Conservation (phyloP, 139 green algal species). For the Pleodorina starrii region DNA sequence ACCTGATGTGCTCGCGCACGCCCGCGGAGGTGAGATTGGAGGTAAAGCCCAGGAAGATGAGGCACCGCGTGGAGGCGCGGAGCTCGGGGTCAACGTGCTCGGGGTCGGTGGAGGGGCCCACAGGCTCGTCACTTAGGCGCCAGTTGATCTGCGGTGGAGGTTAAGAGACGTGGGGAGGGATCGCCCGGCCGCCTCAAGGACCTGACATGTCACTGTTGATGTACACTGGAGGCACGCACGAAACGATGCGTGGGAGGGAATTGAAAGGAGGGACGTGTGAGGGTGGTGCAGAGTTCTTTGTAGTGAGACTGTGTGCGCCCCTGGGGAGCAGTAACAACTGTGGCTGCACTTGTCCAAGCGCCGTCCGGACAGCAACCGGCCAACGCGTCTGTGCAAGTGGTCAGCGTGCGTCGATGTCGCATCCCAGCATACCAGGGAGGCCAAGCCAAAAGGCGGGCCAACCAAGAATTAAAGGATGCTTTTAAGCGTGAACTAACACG, state of each 20-base stretch:
- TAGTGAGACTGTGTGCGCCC: too few relatives aligned
- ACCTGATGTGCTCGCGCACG: constrained; percentile 89
- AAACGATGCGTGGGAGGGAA: too few relatives aligned
- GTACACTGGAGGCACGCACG: too few relatives aligned
- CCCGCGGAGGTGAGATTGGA: constrained; percentile 95
- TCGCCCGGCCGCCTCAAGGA: too few relatives aligned
- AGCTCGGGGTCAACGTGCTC: constrained; percentile 64
- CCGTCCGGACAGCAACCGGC: constrained; percentile 2
- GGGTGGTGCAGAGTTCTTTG: too few relatives aligned
- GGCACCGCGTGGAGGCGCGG: constrained; percentile 62
- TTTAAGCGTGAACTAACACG: too few relatives aligned
- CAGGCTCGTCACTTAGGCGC: constrained; percentile 88
- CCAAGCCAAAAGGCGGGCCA: not conserved
- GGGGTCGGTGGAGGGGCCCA: constrained; percentile 60
- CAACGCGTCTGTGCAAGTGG: not conserved
- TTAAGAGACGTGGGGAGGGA: too few relatives aligned
- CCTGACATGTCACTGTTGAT: too few relatives aligned
- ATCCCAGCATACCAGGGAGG: constrained; percentile 36
- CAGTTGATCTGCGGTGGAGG: constrained; percentile 90
- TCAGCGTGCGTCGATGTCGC: not conserved
- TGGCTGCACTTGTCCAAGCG: not conserved
- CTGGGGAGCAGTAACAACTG: too few relatives aligned
- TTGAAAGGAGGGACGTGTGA: too few relatives aligned
- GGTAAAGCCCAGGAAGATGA: constrained; percentile 98
- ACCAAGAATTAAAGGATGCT: constrained; percentile 15